These are phyloP conservation scores for Protea cynaroides DNA, from an alignment of 164 flowering plant species.

Conservation along the genomic window DNA sequence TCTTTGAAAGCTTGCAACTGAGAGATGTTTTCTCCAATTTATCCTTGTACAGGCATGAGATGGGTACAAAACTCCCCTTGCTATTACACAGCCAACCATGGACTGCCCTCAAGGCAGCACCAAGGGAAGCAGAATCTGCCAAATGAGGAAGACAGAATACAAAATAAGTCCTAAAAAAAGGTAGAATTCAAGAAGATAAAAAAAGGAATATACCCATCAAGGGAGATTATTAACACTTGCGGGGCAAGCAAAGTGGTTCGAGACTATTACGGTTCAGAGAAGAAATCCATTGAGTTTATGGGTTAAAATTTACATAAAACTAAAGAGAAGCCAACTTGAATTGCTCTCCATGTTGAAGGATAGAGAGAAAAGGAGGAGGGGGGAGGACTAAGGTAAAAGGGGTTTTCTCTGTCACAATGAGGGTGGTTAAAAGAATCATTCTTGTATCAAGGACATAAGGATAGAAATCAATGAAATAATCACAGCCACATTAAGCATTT, in stretches of 20 bases:
- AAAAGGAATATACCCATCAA: too few species aligned
- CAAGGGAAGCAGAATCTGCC: constrained; percentile 93
- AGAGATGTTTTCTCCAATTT: constrained; percentile 70
- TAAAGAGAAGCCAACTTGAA: neutral
- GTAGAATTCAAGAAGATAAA: too few species aligned
- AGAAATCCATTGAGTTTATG: too few species aligned
- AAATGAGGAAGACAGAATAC: neutral
- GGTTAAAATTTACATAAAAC: too few species aligned
- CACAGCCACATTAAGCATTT: too few species aligned
- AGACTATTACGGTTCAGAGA: too few species aligned
- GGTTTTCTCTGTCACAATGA: neutral
- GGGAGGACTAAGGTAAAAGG: neutral
- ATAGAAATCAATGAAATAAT: too few species aligned
- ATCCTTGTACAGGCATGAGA: constrained; percentile 54
- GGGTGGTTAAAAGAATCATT: neutral
- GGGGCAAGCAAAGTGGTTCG: too few species aligned
- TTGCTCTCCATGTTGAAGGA: neutral
- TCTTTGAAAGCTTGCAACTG: constrained; percentile 51
- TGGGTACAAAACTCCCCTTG: constrained; percentile 62
- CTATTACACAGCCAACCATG: constrained; percentile 93
- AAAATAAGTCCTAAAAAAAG: neutral
- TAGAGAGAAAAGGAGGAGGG: neutral
- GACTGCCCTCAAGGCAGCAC: constrained; percentile 91
- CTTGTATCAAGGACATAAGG: neutral
- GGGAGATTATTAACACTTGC: too few species aligned